Evolutionary conservation across 2,329 filamentous ascomycete species (phyloP).

Genomic region (Exophiala xenobiotica): DNA sequence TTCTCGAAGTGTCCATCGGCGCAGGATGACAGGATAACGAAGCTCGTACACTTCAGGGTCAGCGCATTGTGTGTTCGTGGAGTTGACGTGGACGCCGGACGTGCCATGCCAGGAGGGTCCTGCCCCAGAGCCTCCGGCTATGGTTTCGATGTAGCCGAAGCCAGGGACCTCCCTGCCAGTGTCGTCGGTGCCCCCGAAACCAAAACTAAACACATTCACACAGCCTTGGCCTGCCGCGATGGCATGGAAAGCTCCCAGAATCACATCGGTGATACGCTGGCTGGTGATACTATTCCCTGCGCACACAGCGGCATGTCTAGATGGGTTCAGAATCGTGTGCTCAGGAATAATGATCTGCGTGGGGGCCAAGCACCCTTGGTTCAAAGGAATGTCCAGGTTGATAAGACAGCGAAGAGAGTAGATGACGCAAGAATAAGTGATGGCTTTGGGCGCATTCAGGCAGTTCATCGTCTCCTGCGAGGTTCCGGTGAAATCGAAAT

Average conservation of each 20-base stretch:
- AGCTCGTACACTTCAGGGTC: constrained; percentile 77
- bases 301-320: constrained; percentile 30
- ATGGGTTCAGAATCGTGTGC: constrained; percentile 34
- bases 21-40: constrained; percentile 70
- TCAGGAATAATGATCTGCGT: constrained; percentile 31
- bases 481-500: constrained; percentile 45
- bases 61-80: constrained; percentile 85
- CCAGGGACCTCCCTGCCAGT: constrained; percentile 53
- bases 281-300: constrained; percentile 33
- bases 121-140: constrained; percentile 73
- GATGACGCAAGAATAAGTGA: constrained; percentile 39
- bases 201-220: constrained; percentile 36
- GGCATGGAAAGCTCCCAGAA: constrained; percentile 37
- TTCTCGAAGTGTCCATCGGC: constrained; percentile 64
- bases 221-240: constrained; percentile 33
- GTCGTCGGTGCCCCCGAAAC: constrained; percentile 21
- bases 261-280: constrained; percentile 34
- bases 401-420: constrained; percentile 35
- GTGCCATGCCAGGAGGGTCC: constrained; percentile 72
- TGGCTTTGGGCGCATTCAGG: constrained; percentile 41
- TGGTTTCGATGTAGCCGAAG: constrained; percentile 80
- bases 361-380: constrained; percentile 34
- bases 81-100: constrained; percentile 75
- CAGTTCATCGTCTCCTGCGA: constrained; percentile 36
- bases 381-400: constrained; percentile 35